Percentiles rank a stretch among this genome's conserved stretches.
Conservation (phyloP, 805 yeast species). For the Cyberlindnera xishuangbannaensis region DNA sequence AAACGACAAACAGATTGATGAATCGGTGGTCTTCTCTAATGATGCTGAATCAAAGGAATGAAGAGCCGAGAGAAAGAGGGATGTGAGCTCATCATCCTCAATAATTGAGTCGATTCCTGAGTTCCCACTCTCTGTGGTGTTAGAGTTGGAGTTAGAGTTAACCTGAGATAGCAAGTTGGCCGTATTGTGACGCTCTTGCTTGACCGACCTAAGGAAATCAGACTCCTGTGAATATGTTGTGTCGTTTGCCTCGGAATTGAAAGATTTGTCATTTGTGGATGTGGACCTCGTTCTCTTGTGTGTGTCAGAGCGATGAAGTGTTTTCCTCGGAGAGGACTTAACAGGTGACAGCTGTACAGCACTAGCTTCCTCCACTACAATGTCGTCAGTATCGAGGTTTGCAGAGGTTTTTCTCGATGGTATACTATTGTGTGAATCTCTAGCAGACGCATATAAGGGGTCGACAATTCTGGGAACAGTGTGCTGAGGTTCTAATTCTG, state of each 20-base stretch:
- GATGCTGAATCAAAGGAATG: slow-evolving; percentile 55
- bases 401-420: slow-evolving; percentile 1
- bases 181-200: slow-evolving; percentile 63
- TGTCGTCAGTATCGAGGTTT: background rate
- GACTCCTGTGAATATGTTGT: slow-evolving; percentile 20
- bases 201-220: slow-evolving; percentile 40
- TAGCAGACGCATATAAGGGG: slow-evolving; percentile 1
- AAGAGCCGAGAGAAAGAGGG: slow-evolving; percentile 49
- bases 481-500: slow-evolving; percentile 8
- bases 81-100: slow-evolving; percentile 41
- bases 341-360: slow-evolving; percentile 1
- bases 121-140: background rate
- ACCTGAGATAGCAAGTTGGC: slow-evolving; percentile 31
- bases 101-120: too few species aligned
- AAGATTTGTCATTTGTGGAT: slow-evolving; percentile 11
- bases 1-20: slow-evolving; percentile 69
- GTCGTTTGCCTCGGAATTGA: slow-evolving; percentile 13
- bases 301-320: background rate
- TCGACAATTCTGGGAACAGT: slow-evolving; percentile 2
- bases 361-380: slow-evolving; percentile 2
- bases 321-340: slow-evolving; percentile 2
- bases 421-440: background rate
- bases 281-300: slow-evolving; percentile 4
- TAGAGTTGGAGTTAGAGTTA: background rate
- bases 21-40: slow-evolving; percentile 58